A percentile compares a stretch with the other conserved stretches of the same genome.
phyloP scores from a whole-genome alignment of 371 early-diverging fungal species.

The Encephalitozoon romaleae region DNA sequence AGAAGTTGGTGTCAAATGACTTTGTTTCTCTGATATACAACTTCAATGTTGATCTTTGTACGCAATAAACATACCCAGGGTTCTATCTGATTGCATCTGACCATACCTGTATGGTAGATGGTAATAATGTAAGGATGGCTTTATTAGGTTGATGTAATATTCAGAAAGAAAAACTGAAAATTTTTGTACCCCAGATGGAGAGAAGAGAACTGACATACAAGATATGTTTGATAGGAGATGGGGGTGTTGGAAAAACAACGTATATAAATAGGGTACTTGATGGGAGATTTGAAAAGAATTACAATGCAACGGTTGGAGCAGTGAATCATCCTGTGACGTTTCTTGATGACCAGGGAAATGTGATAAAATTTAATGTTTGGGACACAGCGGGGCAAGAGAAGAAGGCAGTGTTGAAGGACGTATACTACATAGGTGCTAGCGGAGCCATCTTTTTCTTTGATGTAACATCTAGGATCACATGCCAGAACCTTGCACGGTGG shows the following conservation, averaged over 20 bases:
- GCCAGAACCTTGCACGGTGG: conserved; percentile 99
- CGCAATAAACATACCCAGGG: neutral
- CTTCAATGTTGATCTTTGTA: neutral
- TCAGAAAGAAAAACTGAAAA: neutral
- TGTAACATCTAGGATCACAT: conserved; percentile 95
- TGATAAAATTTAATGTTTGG: conserved; percentile 79
- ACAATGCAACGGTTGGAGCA: conserved; percentile 97
- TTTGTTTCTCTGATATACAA: conserved; percentile 7
- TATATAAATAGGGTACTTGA: conserved; percentile 98
- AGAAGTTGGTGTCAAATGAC: neutral
- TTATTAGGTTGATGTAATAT: neutral
- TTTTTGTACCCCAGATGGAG: conserved; percentile 19
- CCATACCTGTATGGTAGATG: too few species aligned
- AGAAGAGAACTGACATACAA: conserved; percentile 47
- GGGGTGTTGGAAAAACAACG: conserved; percentile 99
- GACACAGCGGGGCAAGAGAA: conserved; percentile 99
- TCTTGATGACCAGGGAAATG: conserved; percentile 81
- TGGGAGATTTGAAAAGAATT: conserved; percentile 98
- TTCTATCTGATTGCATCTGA: too few species aligned
- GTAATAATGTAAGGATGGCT: too few species aligned
- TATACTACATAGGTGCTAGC: conserved; percentile 97
- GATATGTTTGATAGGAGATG: conserved; percentile 80
- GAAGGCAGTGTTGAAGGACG: conserved; percentile 98
- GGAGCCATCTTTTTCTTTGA: conserved; percentile 99
- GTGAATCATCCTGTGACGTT: conserved; percentile 91